These are phyloP conservation scores for Falciphora oryzae DNA, from an alignment of 2,329 filamentous ascomycete genomes.

Conservation along the genomic window DNA sequence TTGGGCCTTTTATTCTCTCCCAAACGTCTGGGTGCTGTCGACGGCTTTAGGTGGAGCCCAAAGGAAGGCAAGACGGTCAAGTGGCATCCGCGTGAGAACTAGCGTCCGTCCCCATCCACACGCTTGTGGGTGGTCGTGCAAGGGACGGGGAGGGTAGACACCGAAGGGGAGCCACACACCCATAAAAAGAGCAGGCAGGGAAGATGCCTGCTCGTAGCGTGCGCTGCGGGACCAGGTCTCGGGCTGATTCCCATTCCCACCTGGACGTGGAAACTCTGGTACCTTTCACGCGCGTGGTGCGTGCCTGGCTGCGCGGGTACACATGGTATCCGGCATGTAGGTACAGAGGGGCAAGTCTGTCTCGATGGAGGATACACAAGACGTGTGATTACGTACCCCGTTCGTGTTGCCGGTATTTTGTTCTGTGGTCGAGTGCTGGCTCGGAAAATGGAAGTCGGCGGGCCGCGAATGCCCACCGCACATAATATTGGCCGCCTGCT, in stretches of 20 bases:
- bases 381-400: too few species aligned
- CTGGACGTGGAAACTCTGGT: too few species aligned
- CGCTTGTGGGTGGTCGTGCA: background rate
- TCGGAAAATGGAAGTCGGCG: background rate
- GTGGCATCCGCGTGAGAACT: too few species aligned
- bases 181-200: background rate
- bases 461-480: background rate
- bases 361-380: background rate
- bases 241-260: too few species aligned
- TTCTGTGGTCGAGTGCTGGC: background rate
- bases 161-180: background rate
- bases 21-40: too few species aligned
- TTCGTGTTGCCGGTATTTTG: too few species aligned
- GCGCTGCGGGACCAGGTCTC: background rate
- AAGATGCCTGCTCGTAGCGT: background rate
- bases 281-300: too few species aligned
- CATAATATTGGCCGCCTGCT: background rate
- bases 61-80: too few species aligned
- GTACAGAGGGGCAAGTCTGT: background rate
- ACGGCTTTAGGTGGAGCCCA: too few species aligned
- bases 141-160: background rate
- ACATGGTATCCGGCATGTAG: background rate
- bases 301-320: background rate
- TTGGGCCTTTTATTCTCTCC: background rate
- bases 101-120: too few species aligned